These are phyloP conservation scores for Cylindrotheca fusiformis DNA, from an alignment of 108 stramenopile genomes.

Conservation along the genomic window DNA sequence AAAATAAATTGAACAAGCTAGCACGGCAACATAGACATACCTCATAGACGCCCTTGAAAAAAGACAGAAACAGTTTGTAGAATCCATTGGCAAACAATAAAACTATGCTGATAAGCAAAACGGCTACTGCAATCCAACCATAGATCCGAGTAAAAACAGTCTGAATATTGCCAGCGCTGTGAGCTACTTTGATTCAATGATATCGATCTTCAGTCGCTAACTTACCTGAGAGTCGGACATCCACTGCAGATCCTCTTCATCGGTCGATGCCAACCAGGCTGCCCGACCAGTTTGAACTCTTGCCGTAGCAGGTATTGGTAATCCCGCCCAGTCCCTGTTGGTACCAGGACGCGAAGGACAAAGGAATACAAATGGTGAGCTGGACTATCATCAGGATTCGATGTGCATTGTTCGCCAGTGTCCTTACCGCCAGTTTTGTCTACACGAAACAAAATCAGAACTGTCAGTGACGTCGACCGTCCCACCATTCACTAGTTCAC, in stretches of 20 bases:
- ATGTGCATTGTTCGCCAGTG: too few relatives aligned
- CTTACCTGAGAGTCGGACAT: conserved; percentile 55
- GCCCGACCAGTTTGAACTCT: conserved; percentile 23
- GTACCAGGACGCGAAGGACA: not conserved
- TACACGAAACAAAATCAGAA: conserved; percentile 39
- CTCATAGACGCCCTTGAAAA: conserved; percentile 46
- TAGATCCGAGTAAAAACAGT: conserved; percentile 32
- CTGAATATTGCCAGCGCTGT: too few relatives aligned
- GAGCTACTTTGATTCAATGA: too few relatives aligned
- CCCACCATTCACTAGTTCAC: conserved; percentile 13
- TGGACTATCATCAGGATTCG: not conserved
- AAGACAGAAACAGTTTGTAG: conserved; percentile 25
- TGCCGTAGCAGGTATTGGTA: conserved; percentile 51
- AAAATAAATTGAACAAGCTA: not conserved
- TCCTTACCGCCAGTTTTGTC: conserved; percentile 27
- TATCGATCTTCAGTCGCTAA: too few relatives aligned
- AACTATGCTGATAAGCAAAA: conserved; percentile 42
- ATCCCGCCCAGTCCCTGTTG: conserved; percentile 11
- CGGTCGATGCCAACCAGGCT: conserved; percentile 2
- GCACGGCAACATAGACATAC: conserved; percentile 12
- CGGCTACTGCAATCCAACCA: conserved; percentile 43
- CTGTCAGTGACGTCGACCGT: not conserved
- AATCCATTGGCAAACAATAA: conserved; percentile 30
- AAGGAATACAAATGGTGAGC: not conserved
- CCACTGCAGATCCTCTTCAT: conserved; percentile 36